Conservation (phyloP, 768 basidiomycete genomes). For the Suillus lakei region DNA sequence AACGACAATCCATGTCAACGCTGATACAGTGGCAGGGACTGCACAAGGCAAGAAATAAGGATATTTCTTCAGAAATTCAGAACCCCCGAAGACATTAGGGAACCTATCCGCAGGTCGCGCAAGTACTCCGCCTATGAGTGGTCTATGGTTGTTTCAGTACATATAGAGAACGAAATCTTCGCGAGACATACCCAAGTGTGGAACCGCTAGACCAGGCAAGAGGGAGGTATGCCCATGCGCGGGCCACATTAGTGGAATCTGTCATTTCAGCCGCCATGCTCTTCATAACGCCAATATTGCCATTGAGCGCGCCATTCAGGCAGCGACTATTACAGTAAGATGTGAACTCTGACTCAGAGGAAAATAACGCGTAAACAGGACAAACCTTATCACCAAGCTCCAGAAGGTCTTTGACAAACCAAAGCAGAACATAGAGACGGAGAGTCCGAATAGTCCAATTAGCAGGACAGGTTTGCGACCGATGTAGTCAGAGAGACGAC, state of each 20-base stretch:
- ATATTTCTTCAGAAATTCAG: constrained; percentile 61
- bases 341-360: not conserved
- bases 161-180: not conserved
- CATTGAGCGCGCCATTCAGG: constrained; percentile 54
- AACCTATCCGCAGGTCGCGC: constrained; percentile 70
- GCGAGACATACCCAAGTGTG: constrained; percentile 44
- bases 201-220: constrained; percentile 47
- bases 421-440: constrained; percentile 51
- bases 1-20: constrained; percentile 53
- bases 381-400: constrained; percentile 47
- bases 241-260: constrained; percentile 33
- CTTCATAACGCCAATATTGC: constrained; percentile 58
- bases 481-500: constrained; percentile 51
- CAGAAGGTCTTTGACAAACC: constrained; percentile 53
- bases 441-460: constrained; percentile 48
- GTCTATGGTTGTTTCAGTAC: constrained; percentile 44
- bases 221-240: constrained; percentile 65
- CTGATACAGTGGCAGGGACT: constrained; percentile 59
- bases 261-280: constrained; percentile 51
- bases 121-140: constrained; percentile 69
- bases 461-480: constrained; percentile 55
- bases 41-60: constrained; percentile 79
- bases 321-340: constrained; percentile 38
- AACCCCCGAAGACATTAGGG: constrained; percentile 59
- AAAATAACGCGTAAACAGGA: not conserved